Conservation (phyloP, 2,329 filamentous ascomycete species). For the Pyricularia pennisetigena region DNA sequence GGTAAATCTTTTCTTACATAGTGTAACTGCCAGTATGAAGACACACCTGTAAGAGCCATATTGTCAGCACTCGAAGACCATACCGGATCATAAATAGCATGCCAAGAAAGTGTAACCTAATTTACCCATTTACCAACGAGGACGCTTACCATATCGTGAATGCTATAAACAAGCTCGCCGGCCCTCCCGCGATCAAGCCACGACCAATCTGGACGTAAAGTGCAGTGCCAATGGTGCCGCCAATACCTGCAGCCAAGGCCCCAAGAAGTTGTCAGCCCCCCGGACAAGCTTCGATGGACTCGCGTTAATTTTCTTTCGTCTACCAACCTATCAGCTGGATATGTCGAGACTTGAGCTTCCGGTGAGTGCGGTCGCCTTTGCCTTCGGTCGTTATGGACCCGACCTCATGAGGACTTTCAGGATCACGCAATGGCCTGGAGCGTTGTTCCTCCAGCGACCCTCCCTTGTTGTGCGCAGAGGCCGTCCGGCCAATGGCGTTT, state of each 20-base stretch:
- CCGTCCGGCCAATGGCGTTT: neutral
- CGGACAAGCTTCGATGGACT: neutral
- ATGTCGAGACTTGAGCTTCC: slow-evolving; percentile 43
- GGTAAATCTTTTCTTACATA: neutral
- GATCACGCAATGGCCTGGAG: neutral
- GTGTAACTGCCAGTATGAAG: slow-evolving; percentile 46
- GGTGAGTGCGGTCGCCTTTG: slow-evolving; percentile 32
- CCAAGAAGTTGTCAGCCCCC: neutral
- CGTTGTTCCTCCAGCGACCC: neutral
- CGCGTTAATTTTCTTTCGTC: neutral
- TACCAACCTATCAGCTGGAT: slow-evolving; percentile 40
- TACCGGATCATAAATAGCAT: neutral
- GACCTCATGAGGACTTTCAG: slow-evolving; percentile 6
- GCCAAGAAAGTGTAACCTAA: neutral
- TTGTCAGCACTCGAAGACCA: neutral
- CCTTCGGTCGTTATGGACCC: slow-evolving; percentile 5
- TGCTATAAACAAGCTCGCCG: slow-evolving; percentile 46
- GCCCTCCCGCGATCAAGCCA: slow-evolving; percentile 48
- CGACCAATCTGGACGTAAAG: slow-evolving; percentile 51
- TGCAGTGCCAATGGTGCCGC: slow-evolving; percentile 54
- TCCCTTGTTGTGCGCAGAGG: neutral
- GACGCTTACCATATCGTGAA: slow-evolving; percentile 44
- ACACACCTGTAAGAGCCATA: neutral
- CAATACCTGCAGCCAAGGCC: slow-evolving; percentile 27
- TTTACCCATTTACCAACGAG: neutral